Evolutionary conservation across 2,329 filamentous ascomycete genomes (phyloP).

Genomic region (Cryphonectria carpinicola): DNA sequence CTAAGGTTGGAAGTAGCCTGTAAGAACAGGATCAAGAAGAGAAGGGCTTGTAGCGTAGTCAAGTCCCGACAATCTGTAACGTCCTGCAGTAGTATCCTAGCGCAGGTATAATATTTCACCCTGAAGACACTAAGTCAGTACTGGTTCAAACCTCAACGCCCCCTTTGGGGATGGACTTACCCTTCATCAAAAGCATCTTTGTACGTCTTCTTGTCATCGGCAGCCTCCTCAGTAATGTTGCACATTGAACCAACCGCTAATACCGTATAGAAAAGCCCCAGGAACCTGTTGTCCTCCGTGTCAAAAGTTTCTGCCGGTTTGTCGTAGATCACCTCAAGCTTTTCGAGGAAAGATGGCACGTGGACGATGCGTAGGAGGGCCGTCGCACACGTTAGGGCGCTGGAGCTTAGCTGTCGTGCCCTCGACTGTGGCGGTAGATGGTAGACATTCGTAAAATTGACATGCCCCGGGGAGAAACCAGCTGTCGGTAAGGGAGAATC

Average conservation of each 20-base stretch:
- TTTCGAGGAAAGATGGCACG: slow-evolving; percentile 77
- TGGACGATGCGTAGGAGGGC: slow-evolving; percentile 74
- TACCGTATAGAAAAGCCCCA: slow-evolving; percentile 72
- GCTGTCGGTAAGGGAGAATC: slow-evolving; percentile 68
- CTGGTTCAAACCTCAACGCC: no score
- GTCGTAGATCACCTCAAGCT: slow-evolving; percentile 78
- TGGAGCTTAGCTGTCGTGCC: slow-evolving; percentile 57
- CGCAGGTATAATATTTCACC: slow-evolving; percentile 73
- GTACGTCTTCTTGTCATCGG: slow-evolving; percentile 53
- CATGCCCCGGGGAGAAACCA: slow-evolving; percentile 67
- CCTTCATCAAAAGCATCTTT: slow-evolving; percentile 59
- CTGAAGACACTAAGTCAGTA: slow-evolving; percentile 47
- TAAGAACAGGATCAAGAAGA: slow-evolving; percentile 81
- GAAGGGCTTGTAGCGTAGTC: slow-evolving; percentile 71
- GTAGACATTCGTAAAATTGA: slow-evolving; percentile 55
- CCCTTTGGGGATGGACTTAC: slow-evolving; percentile 42
- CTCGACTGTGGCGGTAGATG: slow-evolving; percentile 71
- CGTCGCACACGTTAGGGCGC: slow-evolving; percentile 60
- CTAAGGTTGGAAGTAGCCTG: slow-evolving; percentile 79
- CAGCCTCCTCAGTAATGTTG: slow-evolving; percentile 57
- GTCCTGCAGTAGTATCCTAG: slow-evolving; percentile 67
- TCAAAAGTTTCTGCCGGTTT: slow-evolving; percentile 64
- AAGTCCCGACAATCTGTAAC: slow-evolving; percentile 74
- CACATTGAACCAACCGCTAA: slow-evolving; percentile 77
- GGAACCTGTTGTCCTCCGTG: slow-evolving; percentile 67